phyloP scores from a whole-genome alignment of 2,329 filamentous ascomycete genomes.

The Aspergillus cejpii region DNA sequence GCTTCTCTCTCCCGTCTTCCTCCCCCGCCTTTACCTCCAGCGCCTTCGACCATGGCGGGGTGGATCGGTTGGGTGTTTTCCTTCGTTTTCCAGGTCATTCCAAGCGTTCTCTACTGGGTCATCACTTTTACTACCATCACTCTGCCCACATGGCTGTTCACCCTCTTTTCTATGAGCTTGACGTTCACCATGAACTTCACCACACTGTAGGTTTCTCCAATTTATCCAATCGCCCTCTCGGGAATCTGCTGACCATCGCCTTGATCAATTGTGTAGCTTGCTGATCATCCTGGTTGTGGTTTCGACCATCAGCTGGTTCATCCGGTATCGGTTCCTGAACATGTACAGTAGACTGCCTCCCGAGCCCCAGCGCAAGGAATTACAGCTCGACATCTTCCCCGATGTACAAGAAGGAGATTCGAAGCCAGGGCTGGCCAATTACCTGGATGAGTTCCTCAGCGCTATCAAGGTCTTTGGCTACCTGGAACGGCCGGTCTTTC shows the following conservation, averaged over 20 bases:
- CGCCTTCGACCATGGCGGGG: conserved; percentile 37
- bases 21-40: conserved; percentile 26
- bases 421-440: conserved; percentile 89
- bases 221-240: neutral
- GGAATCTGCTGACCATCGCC: conserved; percentile 5
- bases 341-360: conserved; percentile 93
- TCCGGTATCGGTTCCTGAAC: conserved; percentile 91
- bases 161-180: conserved; percentile 81
- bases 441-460: conserved; percentile 93
- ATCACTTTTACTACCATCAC: conserved; percentile 84
- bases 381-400: conserved; percentile 89
- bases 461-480: conserved; percentile 99
- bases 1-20: conserved; percentile 14
- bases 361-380: conserved; percentile 92
- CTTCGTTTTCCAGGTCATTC: conserved; percentile 48
- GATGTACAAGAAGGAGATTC: conserved; percentile 83
- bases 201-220: conserved; percentile 60
- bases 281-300: conserved; percentile 69
- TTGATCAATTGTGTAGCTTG: conserved; percentile 48
- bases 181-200: conserved; percentile 99
- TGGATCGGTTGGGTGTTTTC: conserved; percentile 46
- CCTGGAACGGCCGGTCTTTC: conserved; percentile 90
- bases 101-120: conserved; percentile 63
- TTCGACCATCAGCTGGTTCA: conserved; percentile 86
- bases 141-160: conserved; percentile 81